Evolutionary conservation across 768 basidiomycete species (phyloP).

Genomic region (Peribolospora baueri): DNA sequence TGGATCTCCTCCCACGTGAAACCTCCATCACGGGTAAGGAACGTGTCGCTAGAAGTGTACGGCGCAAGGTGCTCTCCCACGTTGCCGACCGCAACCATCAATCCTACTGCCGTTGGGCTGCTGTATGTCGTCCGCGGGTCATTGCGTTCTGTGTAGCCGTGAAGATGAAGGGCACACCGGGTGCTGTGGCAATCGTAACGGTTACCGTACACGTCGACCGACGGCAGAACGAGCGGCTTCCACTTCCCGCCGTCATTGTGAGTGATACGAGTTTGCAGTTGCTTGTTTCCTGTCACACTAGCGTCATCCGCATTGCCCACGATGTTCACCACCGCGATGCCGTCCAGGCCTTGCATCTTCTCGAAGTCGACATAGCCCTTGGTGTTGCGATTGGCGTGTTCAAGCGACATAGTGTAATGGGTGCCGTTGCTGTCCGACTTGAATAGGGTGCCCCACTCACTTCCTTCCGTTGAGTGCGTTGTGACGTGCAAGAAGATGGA

Average conservation of each 20-base stretch:
- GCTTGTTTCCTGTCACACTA: slow-evolving; percentile 41
- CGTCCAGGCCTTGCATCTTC: slow-evolving; percentile 86
- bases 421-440: slow-evolving; percentile 98
- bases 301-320: slow-evolving; percentile 64
- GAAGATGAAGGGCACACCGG: slow-evolving; percentile 72
- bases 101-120: slow-evolving; percentile 68
- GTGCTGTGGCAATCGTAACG: slow-evolving; percentile 44
- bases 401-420: slow-evolving; percentile 66
- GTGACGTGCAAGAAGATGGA: slow-evolving; percentile 92
- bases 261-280: slow-evolving; percentile 62
- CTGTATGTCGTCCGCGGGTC: slow-evolving; percentile 85
- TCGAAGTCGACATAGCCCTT: slow-evolving; percentile 86
- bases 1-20: slow-evolving; percentile 98
- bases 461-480: slow-evolving; percentile 46
- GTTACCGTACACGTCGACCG: slow-evolving; percentile 45
- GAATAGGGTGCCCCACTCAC: slow-evolving; percentile 70
- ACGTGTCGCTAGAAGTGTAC: slow-evolving; percentile 76
- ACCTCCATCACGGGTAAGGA: slow-evolving; percentile 84
- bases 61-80: slow-evolving; percentile 60
- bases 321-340: slow-evolving; percentile 78
- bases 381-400: slow-evolving; percentile 70
- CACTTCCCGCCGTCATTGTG: slow-evolving; percentile 92
- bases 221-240: slow-evolving; percentile 57
- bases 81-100: slow-evolving; percentile 89
- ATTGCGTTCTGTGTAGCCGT: slow-evolving; percentile 79